Evolutionary conservation across 2,329 filamentous ascomycete species (phyloP), one percentile per base, ranked within the genome.

Genomic region (Fusarium transvaalense): DNA sequence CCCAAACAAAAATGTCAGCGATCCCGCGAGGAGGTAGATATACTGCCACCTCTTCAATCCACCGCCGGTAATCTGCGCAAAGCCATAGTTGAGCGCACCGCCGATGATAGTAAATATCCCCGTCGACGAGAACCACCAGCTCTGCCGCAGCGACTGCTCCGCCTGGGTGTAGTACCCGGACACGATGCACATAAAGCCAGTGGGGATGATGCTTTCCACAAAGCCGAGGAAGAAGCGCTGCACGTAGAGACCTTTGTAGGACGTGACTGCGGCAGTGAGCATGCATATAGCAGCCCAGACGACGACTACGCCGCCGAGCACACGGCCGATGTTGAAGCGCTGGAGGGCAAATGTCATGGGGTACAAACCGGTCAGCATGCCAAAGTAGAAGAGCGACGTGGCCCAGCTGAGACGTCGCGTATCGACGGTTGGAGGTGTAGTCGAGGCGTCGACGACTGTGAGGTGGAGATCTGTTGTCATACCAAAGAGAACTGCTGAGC

Each of bases 381-480:
- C 91, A 69, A 94, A 93, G 80, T 93, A 94, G 81, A 94, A 93
- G 72, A 93, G 83, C 0, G 90, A 93, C 0, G 91, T 93, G 4
- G 91, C 91, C 91, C 91, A 94, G 69, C 86, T 89, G 29, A 94
- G 84, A 13, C 91, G 85, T 0, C 86, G 84, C 0, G 92, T 93
- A 74, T 91, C 86, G 17, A 85, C 86, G 0, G 85, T 85, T 1
- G 86, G 83, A 0, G 89, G 89, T 2, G 70, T 76, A 1, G 79
- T 80, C 2, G 76, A 72, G 4, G 66, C 39, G 69, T 83, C 77
- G 14, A 85, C 78, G 6, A 91, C 79, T 31, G 83, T 83, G 41
- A 94, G 85, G 2, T 81, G 66, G 5, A 94, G 83, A 74, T 93
- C 91, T 5, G 81, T 80, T 1, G 90, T 92, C 91, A 94, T 92